A percentile compares a stretch with the other conserved stretches of the same genome.
These are phyloP conservation scores for Friedmanniomyces simplex DNA, from an alignment of 495 filamentous ascomycete species.

Conservation along the genomic window DNA sequence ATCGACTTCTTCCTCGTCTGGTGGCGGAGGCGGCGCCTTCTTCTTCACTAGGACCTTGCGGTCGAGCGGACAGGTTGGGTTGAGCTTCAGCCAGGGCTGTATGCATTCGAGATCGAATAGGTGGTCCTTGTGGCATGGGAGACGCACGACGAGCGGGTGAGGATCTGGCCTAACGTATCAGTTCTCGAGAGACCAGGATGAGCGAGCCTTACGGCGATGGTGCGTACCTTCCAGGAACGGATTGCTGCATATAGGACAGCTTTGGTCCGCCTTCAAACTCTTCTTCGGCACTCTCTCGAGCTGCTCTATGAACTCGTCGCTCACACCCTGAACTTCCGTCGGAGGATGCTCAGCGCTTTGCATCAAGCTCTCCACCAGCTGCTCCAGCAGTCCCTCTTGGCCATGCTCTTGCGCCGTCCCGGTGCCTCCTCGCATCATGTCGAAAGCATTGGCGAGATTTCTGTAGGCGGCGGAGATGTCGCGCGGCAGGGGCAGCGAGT, in stretches of 20 bases:
- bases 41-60: constrained; percentile 67
- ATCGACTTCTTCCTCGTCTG: constrained; percentile 35
- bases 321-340: constrained; percentile 58
- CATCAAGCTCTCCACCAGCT: constrained; percentile 54
- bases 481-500: constrained; percentile 60
- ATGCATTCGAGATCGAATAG: constrained; percentile 91
- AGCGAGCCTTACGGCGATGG: background rate
- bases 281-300: constrained; percentile 72
- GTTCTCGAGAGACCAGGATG: background rate
- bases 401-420: constrained; percentile 14
- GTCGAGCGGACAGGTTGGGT: constrained; percentile 84
- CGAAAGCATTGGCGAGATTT: constrained; percentile 50
- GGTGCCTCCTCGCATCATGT: constrained; percentile 29
- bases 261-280: constrained; percentile 52
- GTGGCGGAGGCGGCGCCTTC: constrained; percentile 46
- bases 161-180: constrained; percentile 6
- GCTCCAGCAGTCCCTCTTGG: constrained; percentile 42
- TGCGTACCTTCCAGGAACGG: constrained; percentile 63
- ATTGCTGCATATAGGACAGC: constrained; percentile 80
- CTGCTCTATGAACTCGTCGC: constrained; percentile 69
- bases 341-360: constrained; percentile 56
- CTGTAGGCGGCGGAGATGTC: constrained; percentile 57
- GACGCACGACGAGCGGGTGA: constrained; percentile 70
- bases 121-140: constrained; percentile 76
- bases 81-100: constrained; percentile 78